Evolutionary conservation across 768 basidiomycete species (phyloP).

Genomic region (Podaxis carcinomalis): DNA sequence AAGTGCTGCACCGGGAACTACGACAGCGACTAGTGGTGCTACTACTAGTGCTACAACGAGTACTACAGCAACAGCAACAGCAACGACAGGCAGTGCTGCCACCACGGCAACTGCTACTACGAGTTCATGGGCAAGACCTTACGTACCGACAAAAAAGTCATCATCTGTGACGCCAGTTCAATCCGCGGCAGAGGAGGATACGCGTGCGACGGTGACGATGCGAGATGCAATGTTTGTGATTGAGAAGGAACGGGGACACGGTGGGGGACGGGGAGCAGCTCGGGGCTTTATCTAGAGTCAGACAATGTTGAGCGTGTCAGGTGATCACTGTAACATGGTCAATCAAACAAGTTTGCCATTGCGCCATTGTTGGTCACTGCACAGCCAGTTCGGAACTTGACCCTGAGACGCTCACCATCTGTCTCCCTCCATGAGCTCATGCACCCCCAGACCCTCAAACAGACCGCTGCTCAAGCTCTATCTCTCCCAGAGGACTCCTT

Average conservation of each 20-base stretch:
- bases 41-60: constrained; percentile 22
- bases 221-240: constrained; percentile 85
- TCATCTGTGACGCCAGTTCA: neutral
- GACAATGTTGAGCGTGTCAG: constrained; percentile 18
- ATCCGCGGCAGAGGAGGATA: constrained; percentile 14
- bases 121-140: constrained; percentile 58
- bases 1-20: constrained; percentile 16
- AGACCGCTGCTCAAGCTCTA: neutral
- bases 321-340: no score
- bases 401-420: neutral
- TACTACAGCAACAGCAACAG: constrained; percentile 26
- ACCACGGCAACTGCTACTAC: constrained; percentile 20
- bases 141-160: constrained; percentile 30
- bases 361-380: no score
- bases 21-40: constrained; percentile 24
- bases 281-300: constrained; percentile 37
- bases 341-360: no score
- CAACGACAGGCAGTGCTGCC: constrained; percentile 25
- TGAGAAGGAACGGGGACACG: constrained; percentile 79
- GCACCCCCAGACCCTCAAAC: neutral
- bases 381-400: neutral
- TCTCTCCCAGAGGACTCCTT: neutral
- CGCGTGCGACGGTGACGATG: constrained; percentile 61
- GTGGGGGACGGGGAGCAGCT: constrained; percentile 74
- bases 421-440: neutral